Conservation (phyloP, 2,329 filamentous ascomycete species). For the Pseudonectria foliicola region DNA sequence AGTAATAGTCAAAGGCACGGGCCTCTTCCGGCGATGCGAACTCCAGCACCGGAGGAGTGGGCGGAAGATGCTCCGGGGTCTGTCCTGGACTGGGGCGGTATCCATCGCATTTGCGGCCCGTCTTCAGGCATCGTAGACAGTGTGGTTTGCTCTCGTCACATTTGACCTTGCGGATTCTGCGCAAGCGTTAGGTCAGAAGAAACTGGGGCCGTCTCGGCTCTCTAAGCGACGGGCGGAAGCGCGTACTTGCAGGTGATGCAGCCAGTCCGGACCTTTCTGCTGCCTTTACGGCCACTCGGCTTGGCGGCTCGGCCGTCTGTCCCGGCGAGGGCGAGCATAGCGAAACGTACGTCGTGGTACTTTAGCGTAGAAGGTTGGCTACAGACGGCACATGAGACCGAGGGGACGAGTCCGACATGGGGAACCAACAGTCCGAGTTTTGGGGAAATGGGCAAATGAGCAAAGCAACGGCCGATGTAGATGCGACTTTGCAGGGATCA, state of each 20-base stretch:
- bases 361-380: too few species aligned
- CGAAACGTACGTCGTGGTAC: too few species aligned
- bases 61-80: constrained; percentile 8
- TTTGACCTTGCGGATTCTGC: constrained; percentile 48
- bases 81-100: constrained; percentile 29
- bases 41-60: constrained; percentile 11
- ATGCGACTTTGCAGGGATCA: too few species aligned
- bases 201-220: not conserved
- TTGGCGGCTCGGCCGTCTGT: constrained; percentile 5
- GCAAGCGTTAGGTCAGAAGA: not conserved
- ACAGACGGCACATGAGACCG: too few species aligned
- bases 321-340: too few species aligned
- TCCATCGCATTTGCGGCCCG: constrained; percentile 50
- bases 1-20: constrained; percentile 28
- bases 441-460: too few species aligned
- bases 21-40: constrained; percentile 15
- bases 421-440: too few species aligned
- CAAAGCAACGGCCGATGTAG: too few species aligned
- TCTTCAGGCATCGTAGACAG: constrained; percentile 46
- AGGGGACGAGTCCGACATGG: too few species aligned
- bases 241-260: constrained; percentile 51
- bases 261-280: constrained; percentile 40
- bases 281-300: constrained; percentile 32
- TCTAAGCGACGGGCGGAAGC: not conserved
- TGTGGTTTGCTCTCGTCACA: constrained; percentile 48